Evolutionary conservation across 139 green algal genomes (phyloP).

Genomic region (Picochlorum sp.): DNA sequence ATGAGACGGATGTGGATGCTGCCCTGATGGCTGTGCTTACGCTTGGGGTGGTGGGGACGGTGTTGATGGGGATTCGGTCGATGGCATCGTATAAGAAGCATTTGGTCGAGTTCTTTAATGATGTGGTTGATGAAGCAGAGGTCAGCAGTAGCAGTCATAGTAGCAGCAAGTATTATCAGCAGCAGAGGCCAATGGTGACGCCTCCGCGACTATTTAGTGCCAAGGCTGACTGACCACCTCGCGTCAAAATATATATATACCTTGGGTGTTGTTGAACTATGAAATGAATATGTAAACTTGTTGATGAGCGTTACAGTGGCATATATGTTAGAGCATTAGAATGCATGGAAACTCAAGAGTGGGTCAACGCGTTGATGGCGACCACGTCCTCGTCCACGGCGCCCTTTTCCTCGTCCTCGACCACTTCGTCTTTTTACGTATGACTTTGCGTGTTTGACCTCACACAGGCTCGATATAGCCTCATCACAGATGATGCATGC

Average conservation of each 20-base stretch:
- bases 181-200: not conserved
- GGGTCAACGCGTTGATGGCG: constrained; percentile 42
- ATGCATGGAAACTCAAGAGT: constrained; percentile 58
- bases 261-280: too few relatives aligned
- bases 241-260: not conserved
- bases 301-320: too few relatives aligned
- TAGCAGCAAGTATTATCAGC: not conserved
- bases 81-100: constrained; percentile 17
- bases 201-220: too few relatives aligned
- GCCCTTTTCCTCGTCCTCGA: constrained; percentile 29
- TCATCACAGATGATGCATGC: constrained; percentile 7
- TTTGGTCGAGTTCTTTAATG: constrained; percentile 21
- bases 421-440: constrained; percentile 32
- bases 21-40: constrained; percentile 49
- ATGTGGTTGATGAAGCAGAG: constrained; percentile 18
- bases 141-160: not conserved
- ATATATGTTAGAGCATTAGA: constrained; percentile 22
- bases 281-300: too few relatives aligned
- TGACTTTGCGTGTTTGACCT: constrained; percentile 58
- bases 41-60: not conserved
- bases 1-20: constrained; percentile 45
- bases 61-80: constrained; percentile 19
- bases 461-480: constrained; percentile 11
- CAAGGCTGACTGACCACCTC: too few relatives aligned
- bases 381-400: constrained; percentile 35